Percentiles rank a stretch among this genome's conserved stretches.
phyloP scores from a whole-genome alignment of 441 rosid genomes.

The Bruguiera hainesii region DNA sequence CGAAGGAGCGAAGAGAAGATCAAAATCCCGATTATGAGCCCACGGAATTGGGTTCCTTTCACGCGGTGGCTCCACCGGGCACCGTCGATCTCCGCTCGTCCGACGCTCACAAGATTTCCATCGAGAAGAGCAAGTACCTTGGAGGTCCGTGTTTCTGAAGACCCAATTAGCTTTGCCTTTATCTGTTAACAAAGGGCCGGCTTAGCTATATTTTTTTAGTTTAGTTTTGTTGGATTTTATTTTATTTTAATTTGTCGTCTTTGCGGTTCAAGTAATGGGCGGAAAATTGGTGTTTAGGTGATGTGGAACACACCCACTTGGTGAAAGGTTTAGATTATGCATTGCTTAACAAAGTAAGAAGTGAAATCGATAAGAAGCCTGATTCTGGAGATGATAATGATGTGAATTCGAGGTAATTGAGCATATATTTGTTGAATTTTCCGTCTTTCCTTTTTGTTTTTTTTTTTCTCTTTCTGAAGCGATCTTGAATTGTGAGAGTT shows the following conservation, averaged over 20 bases:
- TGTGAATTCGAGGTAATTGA: conserved; percentile 56
- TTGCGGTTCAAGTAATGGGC: no score
- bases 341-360: conserved; percentile 78
- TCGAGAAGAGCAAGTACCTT: conserved; percentile 98
- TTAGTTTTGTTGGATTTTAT: not conserved
- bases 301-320: conserved; percentile 96
- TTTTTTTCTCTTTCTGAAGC: no score
- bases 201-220: not conserved
- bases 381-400: conserved; percentile 64
- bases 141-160: conserved; percentile 58
- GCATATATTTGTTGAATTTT: no score
- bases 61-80: conserved; percentile 95
- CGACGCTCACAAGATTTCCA: conserved; percentile 77
- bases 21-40: conserved; percentile 95
- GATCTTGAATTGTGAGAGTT: no score
- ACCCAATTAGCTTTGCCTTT: no score
- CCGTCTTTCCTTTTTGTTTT: no score
- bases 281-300: conserved; percentile 41
- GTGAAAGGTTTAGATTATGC: conserved; percentile 98
- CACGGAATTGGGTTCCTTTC: conserved; percentile 79
- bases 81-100: conserved; percentile 67
- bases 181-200: no score
- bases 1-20: conserved; percentile 93
- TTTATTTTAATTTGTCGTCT: no score
- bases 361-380: conserved; percentile 90